These are phyloP conservation scores for Amphicarpaea edgeworthii DNA, from an alignment of 306 rosid species.

Conservation along the genomic window DNA sequence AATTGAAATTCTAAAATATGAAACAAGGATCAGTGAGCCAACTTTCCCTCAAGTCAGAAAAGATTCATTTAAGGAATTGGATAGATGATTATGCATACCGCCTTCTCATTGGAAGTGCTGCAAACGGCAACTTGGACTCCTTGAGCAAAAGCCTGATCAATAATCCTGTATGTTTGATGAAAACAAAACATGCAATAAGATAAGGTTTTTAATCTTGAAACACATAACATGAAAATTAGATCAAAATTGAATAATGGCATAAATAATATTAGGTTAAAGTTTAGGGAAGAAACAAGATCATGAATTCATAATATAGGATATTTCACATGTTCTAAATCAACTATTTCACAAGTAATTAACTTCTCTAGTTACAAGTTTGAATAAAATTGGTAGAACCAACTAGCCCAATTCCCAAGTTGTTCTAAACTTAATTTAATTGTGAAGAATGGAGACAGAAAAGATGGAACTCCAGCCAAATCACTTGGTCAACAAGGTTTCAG, in stretches of 20 bases:
- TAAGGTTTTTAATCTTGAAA: conserved; percentile 17
- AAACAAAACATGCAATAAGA: conserved; percentile 43
- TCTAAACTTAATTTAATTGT: neutral
- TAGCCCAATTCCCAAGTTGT: neutral
- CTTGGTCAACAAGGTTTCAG: neutral
- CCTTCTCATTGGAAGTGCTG: conserved; percentile 99
- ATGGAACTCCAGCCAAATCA: neutral
- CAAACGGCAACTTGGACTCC: conserved; percentile 98
- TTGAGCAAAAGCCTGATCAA: conserved; percentile 87
- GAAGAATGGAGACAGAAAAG: neutral
- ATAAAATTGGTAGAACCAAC: neutral
- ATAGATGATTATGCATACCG: conserved; percentile 83
- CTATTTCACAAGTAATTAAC: neutral
- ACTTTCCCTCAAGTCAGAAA: conserved; percentile 25
- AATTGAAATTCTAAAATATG: conserved; percentile 21
- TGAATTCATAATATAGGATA: conserved; percentile 14
- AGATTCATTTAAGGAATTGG: conserved; percentile 43
- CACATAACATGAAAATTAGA: neutral
- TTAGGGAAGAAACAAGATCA: conserved; percentile 8
- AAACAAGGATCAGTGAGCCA: conserved; percentile 22
- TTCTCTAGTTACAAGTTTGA: conserved; percentile 23
- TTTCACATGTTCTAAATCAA: conserved; percentile 4
- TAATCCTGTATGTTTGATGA: conserved; percentile 64
- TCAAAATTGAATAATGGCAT: neutral
- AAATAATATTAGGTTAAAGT: neutral